Evolutionary conservation across 495 filamentous ascomycete species (phyloP).

Genomic region (Amorphotheca resinae): DNA sequence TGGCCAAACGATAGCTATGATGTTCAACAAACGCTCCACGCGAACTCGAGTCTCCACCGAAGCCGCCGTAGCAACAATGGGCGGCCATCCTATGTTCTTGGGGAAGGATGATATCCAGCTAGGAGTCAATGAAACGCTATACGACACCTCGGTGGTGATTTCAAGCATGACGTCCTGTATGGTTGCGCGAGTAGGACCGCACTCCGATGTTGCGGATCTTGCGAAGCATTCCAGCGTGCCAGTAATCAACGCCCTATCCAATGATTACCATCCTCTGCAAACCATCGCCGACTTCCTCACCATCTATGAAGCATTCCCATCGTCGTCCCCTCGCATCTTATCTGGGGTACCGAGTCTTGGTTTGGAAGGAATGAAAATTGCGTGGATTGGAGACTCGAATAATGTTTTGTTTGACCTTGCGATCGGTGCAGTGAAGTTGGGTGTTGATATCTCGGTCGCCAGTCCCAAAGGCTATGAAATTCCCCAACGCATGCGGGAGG

Average conservation of each 20-base stretch:
- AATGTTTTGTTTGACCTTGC: conserved; percentile 92
- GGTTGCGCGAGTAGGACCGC: conserved; percentile 75
- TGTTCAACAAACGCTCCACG: conserved; percentile 91
- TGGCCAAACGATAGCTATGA: conserved; percentile 82
- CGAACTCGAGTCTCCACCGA: conserved; percentile 89
- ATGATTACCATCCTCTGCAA: conserved; percentile 84
- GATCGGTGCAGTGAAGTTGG: conserved; percentile 73
- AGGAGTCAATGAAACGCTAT: conserved; percentile 87
- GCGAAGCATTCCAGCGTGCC: conserved; percentile 75
- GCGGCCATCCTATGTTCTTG: conserved; percentile 92
- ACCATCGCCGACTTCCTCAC: conserved; percentile 88
- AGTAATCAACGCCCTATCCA: conserved; percentile 87
- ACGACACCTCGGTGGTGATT: conserved; percentile 79
- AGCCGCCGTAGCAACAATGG: conserved; percentile 66
- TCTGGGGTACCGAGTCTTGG: conserved; percentile 41
- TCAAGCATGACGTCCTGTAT: conserved; percentile 87
- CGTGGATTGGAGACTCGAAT: conserved; percentile 94
- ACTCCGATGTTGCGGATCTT: conserved; percentile 67
- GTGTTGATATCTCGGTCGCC: conserved; percentile 73
- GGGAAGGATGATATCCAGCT: conserved; percentile 92
- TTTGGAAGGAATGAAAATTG: conserved; percentile 72
- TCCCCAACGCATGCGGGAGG: conserved; percentile 50
- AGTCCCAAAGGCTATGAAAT: conserved; percentile 77
- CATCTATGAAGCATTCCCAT: conserved; percentile 61
- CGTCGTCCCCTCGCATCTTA: conserved; percentile 16